A percentile compares a stretch with the other conserved stretches of the same genome.
Conservation (phyloP, 192 early-diverging fungal species). For the Linnemannia schmuckeri region DNA sequence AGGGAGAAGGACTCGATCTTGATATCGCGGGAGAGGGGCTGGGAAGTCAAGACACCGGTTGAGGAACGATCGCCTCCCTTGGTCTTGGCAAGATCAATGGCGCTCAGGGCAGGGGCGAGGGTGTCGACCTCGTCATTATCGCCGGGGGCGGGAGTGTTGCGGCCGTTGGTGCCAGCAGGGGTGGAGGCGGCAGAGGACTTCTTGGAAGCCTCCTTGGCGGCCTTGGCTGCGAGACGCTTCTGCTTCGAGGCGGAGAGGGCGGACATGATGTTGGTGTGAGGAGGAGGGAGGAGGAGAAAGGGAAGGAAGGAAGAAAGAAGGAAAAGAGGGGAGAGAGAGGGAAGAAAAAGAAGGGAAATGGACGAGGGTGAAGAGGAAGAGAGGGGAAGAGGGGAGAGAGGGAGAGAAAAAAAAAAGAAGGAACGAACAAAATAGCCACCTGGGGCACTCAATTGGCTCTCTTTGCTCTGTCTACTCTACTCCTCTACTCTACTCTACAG, state of each 20-base stretch:
- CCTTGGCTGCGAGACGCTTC: constrained; percentile 84
- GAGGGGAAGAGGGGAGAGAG: background rate
- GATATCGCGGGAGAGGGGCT: constrained; percentile 93
- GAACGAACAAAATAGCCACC: background rate
- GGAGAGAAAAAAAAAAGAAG: constrained; percentile 14
- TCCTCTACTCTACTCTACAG: too few species aligned
- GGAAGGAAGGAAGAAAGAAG: background rate
- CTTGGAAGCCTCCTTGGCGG: constrained; percentile 66
- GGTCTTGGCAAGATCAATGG: constrained; percentile 67
- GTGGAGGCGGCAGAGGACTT: constrained; percentile 51
- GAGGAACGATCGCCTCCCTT: constrained; percentile 86
- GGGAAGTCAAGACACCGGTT: constrained; percentile 92
- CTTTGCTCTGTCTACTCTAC: too few species aligned
- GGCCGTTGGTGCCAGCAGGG: constrained; percentile 47
- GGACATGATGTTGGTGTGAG: constrained; percentile 30
- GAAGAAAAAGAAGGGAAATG: background rate
- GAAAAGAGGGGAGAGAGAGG: background rate
- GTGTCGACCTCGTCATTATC: constrained; percentile 42
- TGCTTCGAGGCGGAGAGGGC: constrained; percentile 79
- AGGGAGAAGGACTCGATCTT: constrained; percentile 97
- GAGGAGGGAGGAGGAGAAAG: constrained; percentile 3
- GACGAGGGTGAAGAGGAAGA: background rate
- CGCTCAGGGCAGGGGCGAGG: constrained; percentile 41
- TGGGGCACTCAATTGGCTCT: background rate
- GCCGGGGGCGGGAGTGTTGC: constrained; percentile 35